Evolutionary conservation across 352 stramenopile species (phyloP).

Genomic region (Blastocystis sp.): DNA sequence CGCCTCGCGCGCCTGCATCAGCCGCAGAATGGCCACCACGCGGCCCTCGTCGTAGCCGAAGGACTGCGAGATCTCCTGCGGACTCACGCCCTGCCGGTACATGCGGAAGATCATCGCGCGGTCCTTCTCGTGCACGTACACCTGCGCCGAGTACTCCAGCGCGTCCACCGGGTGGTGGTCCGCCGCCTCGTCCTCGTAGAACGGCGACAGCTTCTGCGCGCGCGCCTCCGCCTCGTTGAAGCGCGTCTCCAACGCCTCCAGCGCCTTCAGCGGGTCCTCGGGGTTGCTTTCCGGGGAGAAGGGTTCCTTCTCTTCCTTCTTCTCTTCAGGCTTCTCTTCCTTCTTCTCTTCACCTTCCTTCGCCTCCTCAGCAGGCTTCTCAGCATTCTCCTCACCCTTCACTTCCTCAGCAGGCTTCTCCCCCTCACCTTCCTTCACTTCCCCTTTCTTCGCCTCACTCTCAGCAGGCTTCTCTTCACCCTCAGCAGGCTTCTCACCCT

Average conservation of each 20-base stretch:
- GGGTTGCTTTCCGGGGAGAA: too few species aligned
- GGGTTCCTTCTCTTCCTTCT: too few species aligned
- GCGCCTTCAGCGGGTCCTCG: background rate
- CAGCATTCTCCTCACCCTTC: background rate
- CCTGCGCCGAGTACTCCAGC: constrained; percentile 34
- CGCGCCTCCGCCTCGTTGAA: background rate
- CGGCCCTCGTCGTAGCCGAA: constrained; percentile 37
- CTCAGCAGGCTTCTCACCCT: background rate
- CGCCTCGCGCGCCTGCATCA: constrained; percentile 5
- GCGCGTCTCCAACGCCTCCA: background rate
- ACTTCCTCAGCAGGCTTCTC: background rate
- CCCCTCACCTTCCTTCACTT: background rate
- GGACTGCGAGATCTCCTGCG: constrained; percentile 14
- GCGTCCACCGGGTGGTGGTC: constrained; percentile 3
- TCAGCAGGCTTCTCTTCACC: background rate
- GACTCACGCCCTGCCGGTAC: constrained; percentile 5
- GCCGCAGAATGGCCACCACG: constrained; percentile 42
- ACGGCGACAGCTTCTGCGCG: background rate
- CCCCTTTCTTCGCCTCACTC: too few species aligned
- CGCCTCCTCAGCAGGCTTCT: too few species aligned
- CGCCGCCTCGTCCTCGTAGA: background rate
- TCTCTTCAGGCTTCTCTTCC: background rate
- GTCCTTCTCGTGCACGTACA: constrained; percentile 50
- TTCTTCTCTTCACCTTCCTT: too few species aligned
- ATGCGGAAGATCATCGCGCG: constrained; percentile 11